Conservation (phyloP, 768 basidiomycete species). For the Mycena amicta region DNA sequence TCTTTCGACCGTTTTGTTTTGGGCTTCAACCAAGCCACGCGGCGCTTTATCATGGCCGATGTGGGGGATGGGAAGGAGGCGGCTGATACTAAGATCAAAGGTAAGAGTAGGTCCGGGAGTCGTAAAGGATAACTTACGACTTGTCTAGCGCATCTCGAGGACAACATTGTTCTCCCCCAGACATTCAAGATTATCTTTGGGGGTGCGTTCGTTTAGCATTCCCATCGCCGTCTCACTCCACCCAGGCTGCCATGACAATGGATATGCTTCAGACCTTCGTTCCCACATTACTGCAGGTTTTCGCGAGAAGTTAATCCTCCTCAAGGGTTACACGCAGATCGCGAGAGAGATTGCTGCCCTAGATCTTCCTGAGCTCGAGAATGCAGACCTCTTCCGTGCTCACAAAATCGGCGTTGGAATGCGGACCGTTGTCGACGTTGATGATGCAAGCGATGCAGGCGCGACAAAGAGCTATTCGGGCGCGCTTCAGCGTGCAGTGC, state of each 20-base stretch:
- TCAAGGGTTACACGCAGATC: slow-evolving; percentile 64
- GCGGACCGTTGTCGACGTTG: slow-evolving; percentile 16
- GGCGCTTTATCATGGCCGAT: slow-evolving; percentile 70
- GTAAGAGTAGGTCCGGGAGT: slow-evolving; percentile 36
- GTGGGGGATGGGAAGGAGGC: slow-evolving; percentile 74
- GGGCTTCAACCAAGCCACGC: slow-evolving; percentile 72
- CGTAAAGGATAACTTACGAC: slow-evolving; percentile 5
- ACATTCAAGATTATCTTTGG: slow-evolving; percentile 70
- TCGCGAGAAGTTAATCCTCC: slow-evolving; percentile 63
- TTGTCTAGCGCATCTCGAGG: slow-evolving; percentile 53
- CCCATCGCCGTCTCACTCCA: neutral
- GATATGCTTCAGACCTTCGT: slow-evolving; percentile 64
- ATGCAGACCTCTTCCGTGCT: slow-evolving; percentile 62
- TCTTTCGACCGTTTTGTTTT: slow-evolving; percentile 66
- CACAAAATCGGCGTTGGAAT: slow-evolving; percentile 45
- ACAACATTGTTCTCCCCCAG: slow-evolving; percentile 64
- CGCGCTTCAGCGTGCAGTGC: slow-evolving; percentile 37
- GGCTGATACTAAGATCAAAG: slow-evolving; percentile 76
- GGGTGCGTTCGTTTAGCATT: slow-evolving; percentile 35
- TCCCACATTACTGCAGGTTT: slow-evolving; percentile 68
- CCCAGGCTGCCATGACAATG: slow-evolving; percentile 73
- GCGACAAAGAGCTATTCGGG: slow-evolving; percentile 45
- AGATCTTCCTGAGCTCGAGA: slow-evolving; percentile 51
- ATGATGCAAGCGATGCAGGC: slow-evolving; percentile 28
- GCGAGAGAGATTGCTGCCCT: slow-evolving; percentile 62